Conservation (phyloP, 2,329 filamentous ascomycete genomes). For the Myotisia sp. region DNA sequence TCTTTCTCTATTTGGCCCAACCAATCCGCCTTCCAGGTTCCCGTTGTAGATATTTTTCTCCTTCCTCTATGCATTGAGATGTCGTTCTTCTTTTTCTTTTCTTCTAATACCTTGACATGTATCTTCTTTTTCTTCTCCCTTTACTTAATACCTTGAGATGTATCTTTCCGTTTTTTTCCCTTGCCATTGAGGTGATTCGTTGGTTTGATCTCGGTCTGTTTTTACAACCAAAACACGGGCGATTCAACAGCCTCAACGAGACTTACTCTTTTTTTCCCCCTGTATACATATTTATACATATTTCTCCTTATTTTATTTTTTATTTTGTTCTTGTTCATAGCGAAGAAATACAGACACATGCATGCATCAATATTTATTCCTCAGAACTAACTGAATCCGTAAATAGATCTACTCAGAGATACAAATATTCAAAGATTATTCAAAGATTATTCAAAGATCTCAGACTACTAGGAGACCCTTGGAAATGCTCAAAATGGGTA, state of each 20-base stretch:
- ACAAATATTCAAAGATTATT: too few relatives aligned
- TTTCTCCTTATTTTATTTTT: not conserved
- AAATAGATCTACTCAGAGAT: too few relatives aligned
- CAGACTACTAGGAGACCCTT: too few relatives aligned
- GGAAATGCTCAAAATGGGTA: too few relatives aligned
- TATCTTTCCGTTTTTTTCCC: conserved; percentile 9
- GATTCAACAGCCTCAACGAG: conserved; percentile 57
- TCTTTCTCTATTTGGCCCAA: conserved; percentile 23
- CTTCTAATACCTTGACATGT: conserved; percentile 15
- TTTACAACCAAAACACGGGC: conserved; percentile 70
- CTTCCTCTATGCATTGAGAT: not conserved
- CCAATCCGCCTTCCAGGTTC: too few relatives aligned
- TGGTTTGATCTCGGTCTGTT: conserved; percentile 61
- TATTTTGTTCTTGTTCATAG: not conserved
- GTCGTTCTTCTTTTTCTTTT: conserved; percentile 2
- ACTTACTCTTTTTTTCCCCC: not conserved
- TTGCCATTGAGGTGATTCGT: conserved; percentile 44
- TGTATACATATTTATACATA: not conserved
- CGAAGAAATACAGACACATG: not conserved
- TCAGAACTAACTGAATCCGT: too few relatives aligned
- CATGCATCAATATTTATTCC: not conserved
- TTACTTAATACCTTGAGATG: conserved; percentile 4
- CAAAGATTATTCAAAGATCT: too few relatives aligned
- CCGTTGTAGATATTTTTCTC: too few relatives aligned
- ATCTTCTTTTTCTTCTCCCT: conserved; percentile 17